A percentile compares a stretch with the other conserved stretches of the same genome.
Evolutionary conservation across 2,329 filamentous ascomycete genomes (phyloP).

Genomic region (Cercospora sp.): DNA sequence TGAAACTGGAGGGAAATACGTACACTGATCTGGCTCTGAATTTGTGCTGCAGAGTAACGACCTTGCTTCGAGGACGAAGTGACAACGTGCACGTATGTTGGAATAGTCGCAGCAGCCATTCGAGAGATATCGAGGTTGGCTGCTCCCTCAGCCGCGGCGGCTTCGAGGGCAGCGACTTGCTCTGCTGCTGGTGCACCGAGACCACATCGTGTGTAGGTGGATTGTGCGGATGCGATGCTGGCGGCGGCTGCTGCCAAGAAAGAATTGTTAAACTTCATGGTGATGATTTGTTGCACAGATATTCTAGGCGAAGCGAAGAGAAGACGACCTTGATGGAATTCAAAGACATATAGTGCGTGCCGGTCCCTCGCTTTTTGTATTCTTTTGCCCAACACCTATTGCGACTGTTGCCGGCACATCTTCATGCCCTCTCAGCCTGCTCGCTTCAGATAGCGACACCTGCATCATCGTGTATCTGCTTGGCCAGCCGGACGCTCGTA

Average conservation of each 20-base stretch:
- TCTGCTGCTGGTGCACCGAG: constrained; percentile 6
- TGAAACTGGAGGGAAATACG: neutral
- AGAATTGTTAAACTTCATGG: constrained; percentile 5
- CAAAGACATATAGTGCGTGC: constrained; percentile 1
- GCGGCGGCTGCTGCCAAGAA: constrained; percentile 9
- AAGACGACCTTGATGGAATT: constrained; percentile 6
- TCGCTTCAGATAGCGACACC: neutral
- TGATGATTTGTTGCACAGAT: neutral
- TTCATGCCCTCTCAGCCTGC: neutral
- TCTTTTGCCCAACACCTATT: neutral
- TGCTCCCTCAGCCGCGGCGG: constrained; percentile 2
- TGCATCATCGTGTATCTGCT: constrained; percentile 8
- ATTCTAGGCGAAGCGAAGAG: constrained; percentile 2
- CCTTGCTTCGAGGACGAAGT: constrained; percentile 33
- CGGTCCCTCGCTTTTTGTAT: constrained; percentile 8
- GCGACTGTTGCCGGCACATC: neutral
- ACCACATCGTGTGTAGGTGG: constrained; percentile 4
- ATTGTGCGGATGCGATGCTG: constrained; percentile 5
- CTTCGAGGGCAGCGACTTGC: constrained; percentile 2
- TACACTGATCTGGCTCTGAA: constrained; percentile 20
- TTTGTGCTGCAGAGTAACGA: constrained; percentile 10
- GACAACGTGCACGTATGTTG: constrained; percentile 45
- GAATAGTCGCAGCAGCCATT: constrained; percentile 4
- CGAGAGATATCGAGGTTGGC: neutral
- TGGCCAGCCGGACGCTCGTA: constrained; percentile 6